These are phyloP conservation scores for Camellia granthamiana DNA, from an alignment of 148 eudicot species.

Conservation along the genomic window DNA sequence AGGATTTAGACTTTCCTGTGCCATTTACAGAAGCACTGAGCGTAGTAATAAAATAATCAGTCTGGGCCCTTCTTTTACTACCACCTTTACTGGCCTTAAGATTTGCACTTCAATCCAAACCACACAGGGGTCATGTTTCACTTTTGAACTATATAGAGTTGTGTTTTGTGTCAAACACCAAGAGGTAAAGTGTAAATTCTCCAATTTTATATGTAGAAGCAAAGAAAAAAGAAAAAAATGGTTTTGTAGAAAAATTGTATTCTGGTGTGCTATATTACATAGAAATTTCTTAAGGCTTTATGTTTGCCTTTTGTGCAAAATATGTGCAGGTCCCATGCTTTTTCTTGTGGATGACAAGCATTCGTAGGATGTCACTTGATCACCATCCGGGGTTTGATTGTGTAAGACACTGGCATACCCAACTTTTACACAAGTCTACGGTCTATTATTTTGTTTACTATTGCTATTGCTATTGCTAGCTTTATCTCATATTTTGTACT, in stretches of 20 bases:
- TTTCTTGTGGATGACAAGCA: conserved; percentile 63
- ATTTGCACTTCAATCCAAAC: too few species aligned
- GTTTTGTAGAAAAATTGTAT: not conserved
- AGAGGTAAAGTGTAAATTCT: too few species aligned
- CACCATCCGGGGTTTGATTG: conserved; percentile 83
- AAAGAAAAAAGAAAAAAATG: not conserved
- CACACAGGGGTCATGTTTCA: too few species aligned
- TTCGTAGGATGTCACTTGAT: conserved; percentile 78
- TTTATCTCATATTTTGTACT: not conserved
- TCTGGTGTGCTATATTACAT: not conserved
- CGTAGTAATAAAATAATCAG: too few species aligned
- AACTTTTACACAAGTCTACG: not conserved
- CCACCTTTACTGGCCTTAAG: too few species aligned
- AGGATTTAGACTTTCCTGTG: too few species aligned
- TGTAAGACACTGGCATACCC: conserved; percentile 46
- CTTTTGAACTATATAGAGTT: too few species aligned
- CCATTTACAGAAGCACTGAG: too few species aligned
- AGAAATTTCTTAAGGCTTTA: not conserved
- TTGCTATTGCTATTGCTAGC: not conserved
- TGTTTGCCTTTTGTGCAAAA: conserved; percentile 17
- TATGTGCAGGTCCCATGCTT: conserved; percentile 83
- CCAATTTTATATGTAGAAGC: too few species aligned
- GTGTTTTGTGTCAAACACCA: too few species aligned
- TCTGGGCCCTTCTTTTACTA: too few species aligned
- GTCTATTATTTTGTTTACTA: not conserved